phyloP scores from a whole-genome alignment of 1,139 yeast genomes.

The Debaryomyces fabryi region DNA sequence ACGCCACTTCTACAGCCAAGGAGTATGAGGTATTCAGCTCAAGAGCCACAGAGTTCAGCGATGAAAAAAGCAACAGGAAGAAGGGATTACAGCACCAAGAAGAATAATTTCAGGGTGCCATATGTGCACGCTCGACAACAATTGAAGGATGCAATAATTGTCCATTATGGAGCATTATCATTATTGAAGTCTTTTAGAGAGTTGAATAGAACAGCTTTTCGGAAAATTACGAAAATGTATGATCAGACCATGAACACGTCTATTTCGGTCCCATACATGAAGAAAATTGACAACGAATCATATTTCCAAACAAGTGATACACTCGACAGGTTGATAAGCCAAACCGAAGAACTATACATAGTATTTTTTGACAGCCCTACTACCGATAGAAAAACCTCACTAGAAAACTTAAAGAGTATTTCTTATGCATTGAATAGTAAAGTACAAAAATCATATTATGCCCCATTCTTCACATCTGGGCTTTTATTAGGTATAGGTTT shows the following conservation, averaged over 20 bases:
- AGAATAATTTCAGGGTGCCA: conserved; percentile 50
- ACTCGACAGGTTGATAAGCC: conserved; percentile 59
- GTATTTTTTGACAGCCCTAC: conserved; percentile 61
- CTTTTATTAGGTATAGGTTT: conserved; percentile 68
- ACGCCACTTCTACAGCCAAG: background rate
- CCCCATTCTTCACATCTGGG: conserved; percentile 60
- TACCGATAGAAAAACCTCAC: conserved; percentile 72
- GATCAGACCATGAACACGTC: conserved; percentile 69
- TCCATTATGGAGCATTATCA: conserved; percentile 78
- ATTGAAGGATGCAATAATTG: conserved; percentile 75
- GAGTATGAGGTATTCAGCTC: background rate
- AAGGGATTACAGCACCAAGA: conserved; percentile 38
- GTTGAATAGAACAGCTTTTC: conserved; percentile 82
- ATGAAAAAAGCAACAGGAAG: conserved; percentile 24
- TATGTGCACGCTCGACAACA: conserved; percentile 74
- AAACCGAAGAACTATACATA: conserved; percentile 71
- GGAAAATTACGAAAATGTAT: conserved; percentile 86
- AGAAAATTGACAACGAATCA: conserved; percentile 52
- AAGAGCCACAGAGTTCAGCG: conserved; percentile 16
- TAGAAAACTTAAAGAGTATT: conserved; percentile 65
- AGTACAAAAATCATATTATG: conserved; percentile 38
- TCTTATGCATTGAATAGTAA: conserved; percentile 43
- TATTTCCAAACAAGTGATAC: conserved; percentile 69
- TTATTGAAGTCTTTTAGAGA: conserved; percentile 74
- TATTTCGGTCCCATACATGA: conserved; percentile 59